Evolutionary conservation across 2,329 filamentous ascomycete species (phyloP).

Genomic region (Colletotrichum melonis): DNA sequence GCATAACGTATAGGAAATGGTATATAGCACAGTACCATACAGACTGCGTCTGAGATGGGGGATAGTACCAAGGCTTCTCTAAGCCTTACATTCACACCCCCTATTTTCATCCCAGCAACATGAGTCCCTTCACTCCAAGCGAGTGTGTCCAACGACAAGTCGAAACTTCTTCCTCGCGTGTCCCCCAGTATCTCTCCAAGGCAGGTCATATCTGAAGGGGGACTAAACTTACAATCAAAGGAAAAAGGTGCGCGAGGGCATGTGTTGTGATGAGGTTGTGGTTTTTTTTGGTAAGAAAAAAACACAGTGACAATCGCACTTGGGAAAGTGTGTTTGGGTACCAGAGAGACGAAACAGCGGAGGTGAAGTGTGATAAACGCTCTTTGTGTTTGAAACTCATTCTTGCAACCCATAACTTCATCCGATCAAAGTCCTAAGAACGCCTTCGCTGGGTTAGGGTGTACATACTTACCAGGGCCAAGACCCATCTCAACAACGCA

Average conservation of each 20-base stretch:
- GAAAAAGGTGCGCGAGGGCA: neutral
- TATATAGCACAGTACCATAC: constrained; percentile 32
- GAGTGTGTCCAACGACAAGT: constrained; percentile 14
- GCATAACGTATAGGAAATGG: constrained; percentile 22
- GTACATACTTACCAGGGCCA: constrained; percentile 50
- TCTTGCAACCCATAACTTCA: neutral
- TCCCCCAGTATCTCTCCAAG: neutral
- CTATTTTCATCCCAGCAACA: neutral
- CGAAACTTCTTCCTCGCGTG: constrained; percentile 15
- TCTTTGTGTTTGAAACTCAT: neutral
- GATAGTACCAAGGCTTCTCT: neutral
- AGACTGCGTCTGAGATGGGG: neutral
- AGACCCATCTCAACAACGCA: constrained; percentile 63
- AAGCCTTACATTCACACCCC: neutral
- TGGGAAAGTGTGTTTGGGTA: neutral
- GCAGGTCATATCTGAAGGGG: neutral
- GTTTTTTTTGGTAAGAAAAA: neutral
- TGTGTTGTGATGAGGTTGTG: neutral
- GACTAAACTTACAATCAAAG: constrained; percentile 18
- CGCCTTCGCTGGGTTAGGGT: constrained; percentile 47
- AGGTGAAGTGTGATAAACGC: constrained; percentile 2
- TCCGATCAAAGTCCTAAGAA: constrained; percentile 45
- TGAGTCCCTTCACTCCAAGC: constrained; percentile 14
- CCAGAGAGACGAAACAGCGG: neutral
- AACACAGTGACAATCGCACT: neutral